Percentiles rank a stretch among this genome's conserved stretches.
Evolutionary conservation across 192 early-diverging fungal genomes (phyloP).

Genomic region (Gonapodya prolifera): DNA sequence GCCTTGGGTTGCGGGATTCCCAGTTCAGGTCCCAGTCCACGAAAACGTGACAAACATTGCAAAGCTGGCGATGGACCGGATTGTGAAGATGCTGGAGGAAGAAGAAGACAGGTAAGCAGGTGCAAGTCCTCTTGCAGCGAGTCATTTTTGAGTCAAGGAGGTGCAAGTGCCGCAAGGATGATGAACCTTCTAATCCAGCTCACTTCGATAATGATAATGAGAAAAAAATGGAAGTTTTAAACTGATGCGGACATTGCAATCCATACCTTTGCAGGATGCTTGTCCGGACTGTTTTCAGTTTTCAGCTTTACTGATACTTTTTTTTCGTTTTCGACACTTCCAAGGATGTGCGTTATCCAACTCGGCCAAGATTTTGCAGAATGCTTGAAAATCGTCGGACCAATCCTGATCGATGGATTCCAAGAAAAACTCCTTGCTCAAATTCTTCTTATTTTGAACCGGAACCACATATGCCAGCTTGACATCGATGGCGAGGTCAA

Average conservation of each 20-base stretch:
- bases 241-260: neutral
- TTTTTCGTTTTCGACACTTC: too few relatives aligned
- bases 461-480: constrained; percentile 21
- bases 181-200: constrained; percentile 4
- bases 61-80: constrained; percentile 50
- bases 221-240: neutral
- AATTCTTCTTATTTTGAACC: constrained; percentile 19
- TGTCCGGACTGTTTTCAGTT: too few relatives aligned
- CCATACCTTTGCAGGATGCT: too few relatives aligned
- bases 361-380: constrained; percentile 60
- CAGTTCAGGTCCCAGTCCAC: constrained; percentile 48
- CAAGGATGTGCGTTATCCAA: constrained; percentile 33
- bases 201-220: neutral
- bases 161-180: neutral
- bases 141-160: neutral
- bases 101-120: constrained; percentile 49
- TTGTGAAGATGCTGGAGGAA: constrained; percentile 59
- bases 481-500: constrained; percentile 29
- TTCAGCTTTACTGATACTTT: too few relatives aligned
- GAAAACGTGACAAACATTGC: constrained; percentile 61
- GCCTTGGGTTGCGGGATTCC: constrained; percentile 53
- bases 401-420: constrained; percentile 29
- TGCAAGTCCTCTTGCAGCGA: constrained; percentile 44
- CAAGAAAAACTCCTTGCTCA: constrained; percentile 20
- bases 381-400: constrained; percentile 60